phyloP scores from a whole-genome alignment of 192 early-diverging fungal species.

The Backusella circina region DNA sequence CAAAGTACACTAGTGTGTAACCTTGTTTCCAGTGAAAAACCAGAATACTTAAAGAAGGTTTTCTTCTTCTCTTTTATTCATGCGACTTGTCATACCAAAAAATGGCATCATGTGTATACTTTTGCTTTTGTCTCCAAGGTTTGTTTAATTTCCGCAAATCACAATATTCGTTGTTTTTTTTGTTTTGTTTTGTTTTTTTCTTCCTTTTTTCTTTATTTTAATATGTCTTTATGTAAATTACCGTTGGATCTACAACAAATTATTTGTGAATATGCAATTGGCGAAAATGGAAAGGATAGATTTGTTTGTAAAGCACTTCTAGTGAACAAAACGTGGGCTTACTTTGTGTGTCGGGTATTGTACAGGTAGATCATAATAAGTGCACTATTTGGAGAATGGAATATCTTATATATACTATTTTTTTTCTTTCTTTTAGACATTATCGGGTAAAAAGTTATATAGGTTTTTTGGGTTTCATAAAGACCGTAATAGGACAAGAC shows the following conservation, averaged over 20 bases:
- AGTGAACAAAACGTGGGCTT: not conserved
- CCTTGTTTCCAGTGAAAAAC: too few relatives aligned
- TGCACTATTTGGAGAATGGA: too few relatives aligned
- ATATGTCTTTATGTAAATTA: not conserved
- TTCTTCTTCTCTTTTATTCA: not conserved
- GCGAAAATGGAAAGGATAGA: not conserved
- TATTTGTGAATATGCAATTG: conserved; percentile 1
- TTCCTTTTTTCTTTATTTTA: not conserved
- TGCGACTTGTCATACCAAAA: not conserved
- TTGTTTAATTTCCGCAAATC: not conserved
- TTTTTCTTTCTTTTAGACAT: not conserved
- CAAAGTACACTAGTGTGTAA: not conserved
- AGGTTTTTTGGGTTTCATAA: not conserved
- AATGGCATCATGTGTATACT: not conserved
- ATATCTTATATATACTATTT: too few relatives aligned
- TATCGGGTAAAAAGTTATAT: not conserved
- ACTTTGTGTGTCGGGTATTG: not conserved
- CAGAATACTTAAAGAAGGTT: too few relatives aligned
- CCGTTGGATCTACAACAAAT: not conserved
- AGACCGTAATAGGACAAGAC: not conserved
- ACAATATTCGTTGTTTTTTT: not conserved
- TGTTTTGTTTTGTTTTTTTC: not conserved
- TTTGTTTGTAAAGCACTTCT: not conserved
- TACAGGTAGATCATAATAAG: not conserved
- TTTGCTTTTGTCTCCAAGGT: not conserved